Evolutionary conservation across 176 grass and related monocot species (phyloP).

Genomic region (Oryza australiensis): DNA sequence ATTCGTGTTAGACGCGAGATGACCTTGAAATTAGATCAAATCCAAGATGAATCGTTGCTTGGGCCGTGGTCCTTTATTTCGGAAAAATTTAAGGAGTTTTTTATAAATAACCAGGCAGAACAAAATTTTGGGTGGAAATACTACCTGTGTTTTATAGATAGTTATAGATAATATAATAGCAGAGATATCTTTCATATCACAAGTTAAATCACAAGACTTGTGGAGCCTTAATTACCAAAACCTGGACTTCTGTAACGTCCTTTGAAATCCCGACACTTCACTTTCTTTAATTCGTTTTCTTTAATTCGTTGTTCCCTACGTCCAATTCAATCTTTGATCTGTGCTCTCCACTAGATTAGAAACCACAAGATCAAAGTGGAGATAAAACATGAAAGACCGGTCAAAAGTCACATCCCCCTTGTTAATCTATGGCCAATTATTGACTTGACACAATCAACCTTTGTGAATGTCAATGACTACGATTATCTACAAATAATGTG

Average conservation of each 20-base stretch:
- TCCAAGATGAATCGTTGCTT: no score
- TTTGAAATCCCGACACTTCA: background rate
- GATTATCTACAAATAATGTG: background rate
- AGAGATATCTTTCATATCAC: no score
- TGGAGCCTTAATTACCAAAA: background rate
- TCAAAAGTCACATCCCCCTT: conserved; percentile 6
- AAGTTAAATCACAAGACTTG: conserved; percentile 2
- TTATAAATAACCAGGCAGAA: no score
- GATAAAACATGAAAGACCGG: background rate
- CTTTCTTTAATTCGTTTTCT: no score
- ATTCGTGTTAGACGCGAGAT: no score
- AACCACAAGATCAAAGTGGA: background rate
- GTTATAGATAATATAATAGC: no score
- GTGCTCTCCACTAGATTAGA: background rate
- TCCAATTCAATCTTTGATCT: background rate
- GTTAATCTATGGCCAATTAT: conserved; percentile 20
- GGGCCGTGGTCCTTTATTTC: no score
- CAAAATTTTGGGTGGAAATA: no score
- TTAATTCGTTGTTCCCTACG: background rate
- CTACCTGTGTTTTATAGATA: no score
- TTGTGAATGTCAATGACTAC: background rate
- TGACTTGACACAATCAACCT: background rate
- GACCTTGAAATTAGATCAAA: no score
- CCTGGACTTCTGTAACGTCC: background rate
- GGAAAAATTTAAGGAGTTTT: no score